phyloP scores from a whole-genome alignment of 305 asterid genomes.

The Withania somnifera region DNA sequence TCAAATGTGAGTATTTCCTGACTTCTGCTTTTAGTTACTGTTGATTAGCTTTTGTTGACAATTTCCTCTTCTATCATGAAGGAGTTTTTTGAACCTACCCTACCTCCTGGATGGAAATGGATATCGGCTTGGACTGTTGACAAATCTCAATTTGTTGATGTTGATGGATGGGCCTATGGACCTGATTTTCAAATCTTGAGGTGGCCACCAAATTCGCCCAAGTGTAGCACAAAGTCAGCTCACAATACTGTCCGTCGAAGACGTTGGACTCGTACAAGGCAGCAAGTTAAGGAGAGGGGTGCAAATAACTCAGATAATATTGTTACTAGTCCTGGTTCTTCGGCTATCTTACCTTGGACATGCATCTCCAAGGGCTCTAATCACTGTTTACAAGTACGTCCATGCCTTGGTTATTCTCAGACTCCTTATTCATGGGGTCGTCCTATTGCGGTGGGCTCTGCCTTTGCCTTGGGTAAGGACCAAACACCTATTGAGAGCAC shows the following conservation, averaged over 20 bases:
- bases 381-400: slow-evolving; percentile 79
- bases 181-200: slow-evolving; percentile 42
- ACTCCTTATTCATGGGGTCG: slow-evolving; percentile 76
- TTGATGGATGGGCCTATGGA: slow-evolving; percentile 66
- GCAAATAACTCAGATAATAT: slow-evolving; percentile 26
- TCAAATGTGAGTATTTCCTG: slow-evolving; percentile 30
- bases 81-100: slow-evolving; percentile 55
- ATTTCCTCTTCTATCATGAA: slow-evolving; percentile 13
- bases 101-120: slow-evolving; percentile 67
- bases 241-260: slow-evolving; percentile 49
- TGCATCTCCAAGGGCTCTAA: slow-evolving; percentile 59
- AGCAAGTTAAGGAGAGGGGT: slow-evolving; percentile 30
- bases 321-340: slow-evolving; percentile 48
- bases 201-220: slow-evolving; percentile 59
- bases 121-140: slow-evolving; percentile 55
- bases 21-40: slow-evolving; percentile 2
- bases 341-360: slow-evolving; percentile 78
- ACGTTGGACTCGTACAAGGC: slow-evolving; percentile 53
- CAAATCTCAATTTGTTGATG: slow-evolving; percentile 50
- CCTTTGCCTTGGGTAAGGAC: slow-evolving; percentile 46
- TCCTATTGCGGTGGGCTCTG: slow-evolving; percentile 43
- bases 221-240: slow-evolving; percentile 38
- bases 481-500: slow-evolving; percentile 54
- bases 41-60: not conserved
- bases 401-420: slow-evolving; percentile 47